Conservation (phyloP, 2,329 filamentous ascomycete species). For the Nemania sp. region DNA sequence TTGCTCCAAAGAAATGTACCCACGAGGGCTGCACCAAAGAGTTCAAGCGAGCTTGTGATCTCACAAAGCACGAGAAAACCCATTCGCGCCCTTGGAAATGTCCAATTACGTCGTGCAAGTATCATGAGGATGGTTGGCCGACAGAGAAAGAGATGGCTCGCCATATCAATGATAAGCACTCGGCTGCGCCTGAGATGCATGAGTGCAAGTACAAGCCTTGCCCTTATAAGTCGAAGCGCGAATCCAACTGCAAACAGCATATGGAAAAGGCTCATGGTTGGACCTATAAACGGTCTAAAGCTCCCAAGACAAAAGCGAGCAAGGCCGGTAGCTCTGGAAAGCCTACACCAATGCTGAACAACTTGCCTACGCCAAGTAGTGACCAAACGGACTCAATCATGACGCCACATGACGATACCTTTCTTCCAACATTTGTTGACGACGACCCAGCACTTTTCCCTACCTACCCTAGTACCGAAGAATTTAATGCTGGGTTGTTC, state of each 20-base stretch:
- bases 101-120: slow-evolving; percentile 80
- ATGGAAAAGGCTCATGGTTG: slow-evolving; percentile 97
- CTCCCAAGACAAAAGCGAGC: slow-evolving; percentile 67
- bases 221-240: slow-evolving; percentile 91
- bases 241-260: slow-evolving; percentile 97
- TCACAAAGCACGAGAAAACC: slow-evolving; percentile 98
- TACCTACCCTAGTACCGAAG: slow-evolving; percentile 51
- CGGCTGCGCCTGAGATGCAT: slow-evolving; percentile 75
- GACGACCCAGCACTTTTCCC: slow-evolving; percentile 52
- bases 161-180: slow-evolving; percentile 96
- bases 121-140: slow-evolving; percentile 87
- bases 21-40: slow-evolving; percentile 81
- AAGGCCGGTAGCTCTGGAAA: slow-evolving; percentile 54
- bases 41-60: slow-evolving; percentile 95
- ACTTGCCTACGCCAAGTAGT: slow-evolving; percentile 66
- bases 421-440: slow-evolving; percentile 37
- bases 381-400: slow-evolving; percentile 58
- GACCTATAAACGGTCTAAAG: slow-evolving; percentile 91
- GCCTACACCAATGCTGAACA: slow-evolving; percentile 63
- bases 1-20: slow-evolving; percentile 77
- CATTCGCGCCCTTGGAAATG: slow-evolving; percentile 98
- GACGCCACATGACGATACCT: slow-evolving; percentile 60
- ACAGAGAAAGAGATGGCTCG: slow-evolving; percentile 98
- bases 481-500: slow-evolving; percentile 51
- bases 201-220: slow-evolving; percentile 83